Evolutionary conservation across 495 filamentous ascomycete genomes (phyloP).

Genomic region (Penicillium canariense): DNA sequence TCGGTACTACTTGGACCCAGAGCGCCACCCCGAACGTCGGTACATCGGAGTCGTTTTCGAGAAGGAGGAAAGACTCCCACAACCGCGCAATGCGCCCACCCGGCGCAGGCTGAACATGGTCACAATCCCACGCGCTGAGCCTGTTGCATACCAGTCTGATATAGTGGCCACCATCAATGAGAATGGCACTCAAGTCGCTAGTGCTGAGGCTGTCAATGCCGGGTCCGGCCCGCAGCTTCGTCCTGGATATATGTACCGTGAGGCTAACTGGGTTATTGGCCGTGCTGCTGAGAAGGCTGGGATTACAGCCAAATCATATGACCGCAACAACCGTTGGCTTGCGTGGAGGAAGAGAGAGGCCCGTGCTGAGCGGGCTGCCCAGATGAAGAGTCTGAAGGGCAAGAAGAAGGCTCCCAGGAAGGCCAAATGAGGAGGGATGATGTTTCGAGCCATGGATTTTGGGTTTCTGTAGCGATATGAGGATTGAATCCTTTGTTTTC

Average conservation of each 20-base stretch:
- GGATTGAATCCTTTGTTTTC: constrained; percentile 28
- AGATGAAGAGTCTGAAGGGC: constrained; percentile 58
- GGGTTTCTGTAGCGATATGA: constrained; percentile 35
- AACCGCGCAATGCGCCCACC: constrained; percentile 60
- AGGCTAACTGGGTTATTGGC: constrained; percentile 85
- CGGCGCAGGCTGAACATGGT: constrained; percentile 70
- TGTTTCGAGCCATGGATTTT: constrained; percentile 21
- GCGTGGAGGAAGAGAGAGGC: constrained; percentile 60
- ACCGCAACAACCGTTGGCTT: constrained; percentile 56
- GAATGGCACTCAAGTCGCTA: constrained; percentile 31
- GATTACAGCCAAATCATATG: constrained; percentile 50
- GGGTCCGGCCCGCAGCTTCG: constrained; percentile 51
- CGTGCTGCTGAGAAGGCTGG: constrained; percentile 58
- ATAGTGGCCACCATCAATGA: constrained; percentile 32
- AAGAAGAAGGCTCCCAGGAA: constrained; percentile 50
- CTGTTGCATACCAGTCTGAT: constrained; percentile 33
- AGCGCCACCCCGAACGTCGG: constrained; percentile 72
- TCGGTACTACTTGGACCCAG: constrained; percentile 89
- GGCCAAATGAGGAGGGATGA: constrained; percentile 36
- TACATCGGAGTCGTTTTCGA: constrained; percentile 92
- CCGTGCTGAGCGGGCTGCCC: constrained; percentile 50
- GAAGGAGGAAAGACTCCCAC: constrained; percentile 66
- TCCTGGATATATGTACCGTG: constrained; percentile 74
- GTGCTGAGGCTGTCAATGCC: constrained; percentile 33
- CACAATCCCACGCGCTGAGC: constrained; percentile 44